Evolutionary conservation across 73 alveolate genomes (phyloP).

Genomic region (Tetrahymena thermophila): DNA sequence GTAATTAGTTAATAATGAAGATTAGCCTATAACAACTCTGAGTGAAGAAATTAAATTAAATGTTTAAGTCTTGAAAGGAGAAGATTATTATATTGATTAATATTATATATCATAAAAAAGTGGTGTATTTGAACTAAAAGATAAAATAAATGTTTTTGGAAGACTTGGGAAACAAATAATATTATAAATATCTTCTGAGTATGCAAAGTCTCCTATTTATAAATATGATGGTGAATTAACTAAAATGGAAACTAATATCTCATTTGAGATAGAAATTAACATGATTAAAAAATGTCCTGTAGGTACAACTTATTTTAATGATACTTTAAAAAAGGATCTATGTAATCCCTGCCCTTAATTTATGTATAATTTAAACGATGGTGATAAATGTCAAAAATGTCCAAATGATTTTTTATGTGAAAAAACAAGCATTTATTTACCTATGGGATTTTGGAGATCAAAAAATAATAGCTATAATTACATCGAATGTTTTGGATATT

Average conservation of each 20-base stretch:
- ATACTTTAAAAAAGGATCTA: background rate
- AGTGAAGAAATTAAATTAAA: background rate
- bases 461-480: background rate
- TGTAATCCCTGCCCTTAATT: background rate
- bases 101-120: background rate
- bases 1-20: background rate
- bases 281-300: background rate
- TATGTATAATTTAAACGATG: background rate
- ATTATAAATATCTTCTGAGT: background rate
- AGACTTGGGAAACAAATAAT: background rate
- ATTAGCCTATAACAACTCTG: background rate
- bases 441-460: background rate
- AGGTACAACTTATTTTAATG: background rate
- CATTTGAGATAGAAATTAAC: background rate
- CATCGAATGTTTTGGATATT: background rate
- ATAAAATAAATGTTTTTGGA: background rate
- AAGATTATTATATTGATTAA: background rate
- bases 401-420: background rate
- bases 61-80: background rate
- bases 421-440: background rate
- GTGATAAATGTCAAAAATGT: background rate
- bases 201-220: background rate
- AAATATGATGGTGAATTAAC: background rate
- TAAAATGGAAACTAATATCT: background rate
- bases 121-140: background rate